Conservation (phyloP, 192 early-diverging fungal genomes). For the Coemansia sp. region DNA sequence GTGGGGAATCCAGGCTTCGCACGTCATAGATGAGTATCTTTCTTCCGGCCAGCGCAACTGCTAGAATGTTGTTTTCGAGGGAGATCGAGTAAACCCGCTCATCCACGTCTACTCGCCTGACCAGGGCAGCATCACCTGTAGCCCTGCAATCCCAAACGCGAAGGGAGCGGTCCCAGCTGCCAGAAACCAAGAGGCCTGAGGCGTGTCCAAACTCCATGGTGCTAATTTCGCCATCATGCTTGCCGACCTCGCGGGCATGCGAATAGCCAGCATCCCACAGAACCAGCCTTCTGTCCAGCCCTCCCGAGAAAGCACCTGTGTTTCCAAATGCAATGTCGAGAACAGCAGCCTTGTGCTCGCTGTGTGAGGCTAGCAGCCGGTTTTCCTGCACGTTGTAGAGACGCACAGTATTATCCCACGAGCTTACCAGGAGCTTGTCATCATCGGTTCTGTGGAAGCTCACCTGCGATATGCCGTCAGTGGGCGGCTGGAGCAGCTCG, state of each 20-base stretch:
- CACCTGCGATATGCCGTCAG: conserved; percentile 80
- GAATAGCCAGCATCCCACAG: conserved; percentile 67
- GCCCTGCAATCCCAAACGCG: conserved; percentile 55
- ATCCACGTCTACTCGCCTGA: conserved; percentile 20
- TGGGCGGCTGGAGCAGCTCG: conserved; percentile 78
- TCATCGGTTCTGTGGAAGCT: conserved; percentile 70
- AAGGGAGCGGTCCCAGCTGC: conserved; percentile 91
- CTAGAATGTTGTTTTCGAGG: conserved; percentile 64
- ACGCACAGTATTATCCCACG: conserved; percentile 89
- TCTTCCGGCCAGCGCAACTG: conserved; percentile 82
- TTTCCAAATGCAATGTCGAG: conserved; percentile 75
- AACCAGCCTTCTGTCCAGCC: conserved; percentile 70
- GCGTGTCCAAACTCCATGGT: conserved; percentile 62
- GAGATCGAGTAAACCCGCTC: conserved; percentile 89
- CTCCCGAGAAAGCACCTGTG: conserved; percentile 67
- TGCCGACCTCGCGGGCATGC: conserved; percentile 63
- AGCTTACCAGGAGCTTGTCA: conserved; percentile 70
- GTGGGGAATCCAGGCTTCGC: conserved; percentile 72
- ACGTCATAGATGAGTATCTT: conserved; percentile 82
- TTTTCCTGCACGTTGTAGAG: conserved; percentile 79
- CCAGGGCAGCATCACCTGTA: conserved; percentile 44
- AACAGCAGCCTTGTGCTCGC: conserved; percentile 70
- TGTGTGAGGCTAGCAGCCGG: conserved; percentile 54
- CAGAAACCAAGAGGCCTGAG: conserved; percentile 69
- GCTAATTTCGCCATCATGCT: conserved; percentile 77